Conservation (phyloP, 2,329 filamentous ascomycete species). For the Paraphaeosphaeria sporulosa region DNA sequence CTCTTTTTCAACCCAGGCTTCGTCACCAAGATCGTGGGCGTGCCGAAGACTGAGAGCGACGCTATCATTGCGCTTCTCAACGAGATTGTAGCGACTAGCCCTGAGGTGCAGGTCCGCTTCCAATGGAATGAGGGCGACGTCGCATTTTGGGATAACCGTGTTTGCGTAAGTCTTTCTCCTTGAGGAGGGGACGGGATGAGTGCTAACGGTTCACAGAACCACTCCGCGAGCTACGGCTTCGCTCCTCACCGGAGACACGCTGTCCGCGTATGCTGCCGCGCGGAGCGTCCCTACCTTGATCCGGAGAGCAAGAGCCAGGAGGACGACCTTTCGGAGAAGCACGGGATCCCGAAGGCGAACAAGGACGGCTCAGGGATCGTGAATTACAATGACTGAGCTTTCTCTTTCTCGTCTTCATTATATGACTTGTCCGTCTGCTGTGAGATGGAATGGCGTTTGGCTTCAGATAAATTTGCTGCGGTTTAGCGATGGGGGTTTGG, state of each 20-base stretch:
- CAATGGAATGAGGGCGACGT: slow-evolving; percentile 71
- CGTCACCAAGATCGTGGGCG: slow-evolving; percentile 64
- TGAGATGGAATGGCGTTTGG: background rate
- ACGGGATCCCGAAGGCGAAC: slow-evolving; percentile 60
- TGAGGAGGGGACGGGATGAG: background rate
- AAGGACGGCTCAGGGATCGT: slow-evolving; percentile 64
- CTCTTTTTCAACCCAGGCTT: slow-evolving; percentile 68
- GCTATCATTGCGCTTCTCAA: slow-evolving; percentile 61
- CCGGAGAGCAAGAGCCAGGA: slow-evolving; percentile 60
- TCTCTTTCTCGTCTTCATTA: background rate
- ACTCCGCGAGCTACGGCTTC: slow-evolving; percentile 65
- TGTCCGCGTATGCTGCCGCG: slow-evolving; percentile 57
- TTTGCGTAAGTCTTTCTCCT: slow-evolving; percentile 51
- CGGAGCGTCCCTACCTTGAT: slow-evolving; percentile 57
- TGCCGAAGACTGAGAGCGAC: slow-evolving; percentile 64
- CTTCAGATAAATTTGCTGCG: slow-evolving; percentile 1
- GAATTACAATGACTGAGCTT: slow-evolving; percentile 63
- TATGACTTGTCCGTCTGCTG: background rate
- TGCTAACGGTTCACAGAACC: slow-evolving; percentile 51
- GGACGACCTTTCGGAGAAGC: slow-evolving; percentile 58
- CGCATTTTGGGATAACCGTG: slow-evolving; percentile 73
- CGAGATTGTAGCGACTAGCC: slow-evolving; percentile 63
- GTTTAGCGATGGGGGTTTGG: slow-evolving; percentile 10
- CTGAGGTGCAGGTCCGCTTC: slow-evolving; percentile 74
- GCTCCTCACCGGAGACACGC: slow-evolving; percentile 64